Evolutionary conservation across 371 early-diverging fungal species (phyloP), one percentile per base, ranked within the genome.

Genomic region (Haplosporangium sp.): DNA sequence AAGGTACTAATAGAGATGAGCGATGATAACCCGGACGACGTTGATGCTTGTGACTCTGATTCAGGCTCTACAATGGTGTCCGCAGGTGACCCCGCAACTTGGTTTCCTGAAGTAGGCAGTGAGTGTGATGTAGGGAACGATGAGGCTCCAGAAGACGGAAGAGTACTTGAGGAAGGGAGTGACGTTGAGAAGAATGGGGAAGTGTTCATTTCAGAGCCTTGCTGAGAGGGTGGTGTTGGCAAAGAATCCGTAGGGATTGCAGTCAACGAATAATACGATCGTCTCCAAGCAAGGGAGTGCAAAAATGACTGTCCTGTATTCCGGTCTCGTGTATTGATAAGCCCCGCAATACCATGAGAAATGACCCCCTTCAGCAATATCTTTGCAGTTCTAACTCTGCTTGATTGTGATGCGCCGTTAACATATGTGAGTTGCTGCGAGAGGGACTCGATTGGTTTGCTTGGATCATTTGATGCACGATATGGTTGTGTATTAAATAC

Each of bases 271-370:
- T 63, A 47, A 50, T 79, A 79, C 0, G 70, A 69, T 1, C 61
- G 57, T 20, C 57, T 55, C 79, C 74, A 79, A 17, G 79, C 79
- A 34, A 79, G 34, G 0, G 71, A 56, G 58, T 74, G 74, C 27
- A 79, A 60, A 3, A 74, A 45, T 0, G 74, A 53, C 44, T 74
- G 79, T 57, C 74, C 79, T 13, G 67, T 53, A n/a, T 40, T 63
- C 1, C 45, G 57, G 56, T 79, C 74, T 61, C 74, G 56, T 0
- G 79, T 79, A 50, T 74, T 79, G 61, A 79, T 56, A 17, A 79
- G 58, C 1, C 79, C 79, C 6, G 38, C 56, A 10, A 79, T 42
- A 1, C 74, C 74, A 45, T 79, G 63, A 5, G 60, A 40, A 4
- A 79, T 42, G 20, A 74, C 71, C 4, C 79, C 74, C 10, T 42